These are phyloP conservation scores for Eremomyces bilateralis DNA, from an alignment of 495 filamentous ascomycete genomes.

Conservation along the genomic window DNA sequence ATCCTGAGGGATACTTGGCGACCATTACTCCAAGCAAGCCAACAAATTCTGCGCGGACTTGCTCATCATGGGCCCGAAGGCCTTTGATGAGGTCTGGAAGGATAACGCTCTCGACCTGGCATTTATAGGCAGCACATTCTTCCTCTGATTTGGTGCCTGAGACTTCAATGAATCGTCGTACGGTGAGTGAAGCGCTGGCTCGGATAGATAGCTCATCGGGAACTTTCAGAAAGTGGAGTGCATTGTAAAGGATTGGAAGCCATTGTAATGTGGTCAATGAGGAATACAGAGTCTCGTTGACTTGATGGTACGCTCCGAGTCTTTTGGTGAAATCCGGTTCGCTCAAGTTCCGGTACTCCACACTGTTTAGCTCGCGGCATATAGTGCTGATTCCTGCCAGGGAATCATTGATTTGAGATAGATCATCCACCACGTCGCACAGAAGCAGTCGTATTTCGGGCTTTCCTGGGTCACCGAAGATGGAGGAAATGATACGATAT, in stretches of 20 bases:
- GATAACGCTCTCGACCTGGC: constrained; percentile 38
- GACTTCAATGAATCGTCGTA: constrained; percentile 61
- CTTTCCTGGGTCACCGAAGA: constrained; percentile 78
- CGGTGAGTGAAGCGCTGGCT: constrained; percentile 57
- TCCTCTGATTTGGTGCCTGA: constrained; percentile 18
- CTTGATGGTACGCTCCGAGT: constrained; percentile 48
- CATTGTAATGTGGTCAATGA: constrained; percentile 55
- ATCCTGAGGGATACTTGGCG: constrained; percentile 42
- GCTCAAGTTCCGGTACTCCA: constrained; percentile 40
- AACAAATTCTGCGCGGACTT: constrained; percentile 63
- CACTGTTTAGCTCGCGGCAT: constrained; percentile 64
- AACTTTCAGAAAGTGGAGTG: constrained; percentile 71
- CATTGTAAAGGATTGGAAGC: constrained; percentile 76
- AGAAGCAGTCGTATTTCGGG: constrained; percentile 46
- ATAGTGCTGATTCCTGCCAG: constrained; percentile 43
- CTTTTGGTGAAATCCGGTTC: constrained; percentile 74
- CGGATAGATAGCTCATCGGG: constrained; percentile 74
- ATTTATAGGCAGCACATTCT: constrained; percentile 23
- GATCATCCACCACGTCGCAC: constrained; percentile 44
- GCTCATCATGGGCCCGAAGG: constrained; percentile 53
- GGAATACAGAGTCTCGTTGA: constrained; percentile 33
- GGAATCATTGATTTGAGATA: constrained; percentile 37
- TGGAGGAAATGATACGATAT: constrained; percentile 41
- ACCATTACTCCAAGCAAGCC: constrained; percentile 57
- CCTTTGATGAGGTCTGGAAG: constrained; percentile 58